Evolutionary conservation across 805 yeast species (phyloP).

Genomic region (Dipodascus geniculatus): DNA sequence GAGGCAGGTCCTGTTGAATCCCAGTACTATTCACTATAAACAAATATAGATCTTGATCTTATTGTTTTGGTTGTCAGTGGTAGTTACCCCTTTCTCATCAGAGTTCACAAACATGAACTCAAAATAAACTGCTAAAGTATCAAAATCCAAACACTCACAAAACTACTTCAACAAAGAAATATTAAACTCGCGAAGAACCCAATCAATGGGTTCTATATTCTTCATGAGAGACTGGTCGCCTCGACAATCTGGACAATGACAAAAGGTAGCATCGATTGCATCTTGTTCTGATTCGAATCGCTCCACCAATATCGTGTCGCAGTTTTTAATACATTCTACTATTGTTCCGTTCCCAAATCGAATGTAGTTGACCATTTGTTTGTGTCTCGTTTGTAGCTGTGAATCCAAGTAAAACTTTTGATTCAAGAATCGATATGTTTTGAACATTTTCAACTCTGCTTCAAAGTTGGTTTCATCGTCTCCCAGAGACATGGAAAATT

Average conservation of each 20-base stretch:
- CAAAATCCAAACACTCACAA: too few relatives aligned
- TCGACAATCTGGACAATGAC: not conserved
- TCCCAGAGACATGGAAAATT: not conserved
- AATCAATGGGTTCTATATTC: not conserved
- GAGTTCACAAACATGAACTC: too few relatives aligned
- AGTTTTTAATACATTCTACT: not conserved
- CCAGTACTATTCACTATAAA: too few relatives aligned
- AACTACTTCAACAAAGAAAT: too few relatives aligned
- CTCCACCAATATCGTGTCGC: not conserved
- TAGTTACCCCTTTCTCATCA: too few relatives aligned
- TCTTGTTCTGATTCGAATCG: not conserved
- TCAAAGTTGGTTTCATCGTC: not conserved
- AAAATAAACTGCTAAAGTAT: too few relatives aligned
- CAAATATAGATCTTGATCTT: too few relatives aligned
- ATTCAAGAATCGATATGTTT: not conserved
- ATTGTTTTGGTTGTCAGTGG: too few relatives aligned
- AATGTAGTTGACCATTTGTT: not conserved
- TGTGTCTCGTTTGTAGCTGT: not conserved
- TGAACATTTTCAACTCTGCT: not conserved
- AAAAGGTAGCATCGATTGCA: not conserved
- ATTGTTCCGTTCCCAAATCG: not conserved
- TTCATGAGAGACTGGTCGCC: not conserved
- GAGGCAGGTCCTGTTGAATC: too few relatives aligned
- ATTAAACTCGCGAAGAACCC: not conserved
- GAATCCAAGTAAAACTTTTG: not conserved